Base-by-base conservation (phyloP, 176 grass and related monocot species). In the Rhipidocladum racemiflorum region DNA sequence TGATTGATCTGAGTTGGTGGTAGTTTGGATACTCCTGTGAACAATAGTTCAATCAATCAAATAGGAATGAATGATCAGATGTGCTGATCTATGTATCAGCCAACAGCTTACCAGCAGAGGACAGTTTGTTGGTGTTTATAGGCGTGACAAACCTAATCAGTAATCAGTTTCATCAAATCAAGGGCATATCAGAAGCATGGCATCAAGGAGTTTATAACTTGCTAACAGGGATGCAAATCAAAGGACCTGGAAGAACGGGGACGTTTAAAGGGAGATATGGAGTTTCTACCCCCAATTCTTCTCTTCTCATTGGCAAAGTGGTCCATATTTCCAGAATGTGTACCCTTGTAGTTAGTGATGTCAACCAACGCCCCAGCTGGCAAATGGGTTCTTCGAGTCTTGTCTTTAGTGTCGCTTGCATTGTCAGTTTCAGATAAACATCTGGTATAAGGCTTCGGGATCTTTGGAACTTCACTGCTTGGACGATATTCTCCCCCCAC, bases 161-260 rank as follows among this genome's bases (percentile, higher is more conserved):
- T 98, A 81, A 82, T 62, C 69, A 93, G 74, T 81, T 72, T 71
- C 74, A 34, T 34, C 32, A 34, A 34, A 97, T 61, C 75, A 92
- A 85, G 50, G 77, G 65, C 20, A 50, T 74, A 71, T 92, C 64
- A 91, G 70, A 91, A 79, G 28, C 46, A 93, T 65, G 75, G 67
- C 8, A 93, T 85, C 46, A 73, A 78, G 39, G 17, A 92, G 70
- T 92, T 76, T 78, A 85, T 55, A 87, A 75, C 70, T 74, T 88
- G 75, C 81, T 78, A 89, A 72, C 49, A 79, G 50, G 56, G 76
- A 74, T 76, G 34, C 40, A 80, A 66, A 69, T 88, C 70, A 42
- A 87, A 91, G 74, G 75, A 98, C 95, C 90, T 95, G 74, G 92
- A 98, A 71, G 56, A 84, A 48, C 92, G 92, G 34, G 95, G 95